Conservation (phyloP, 1,284 basidiomycete species). For the Leccinum pallidistipes region DNA sequence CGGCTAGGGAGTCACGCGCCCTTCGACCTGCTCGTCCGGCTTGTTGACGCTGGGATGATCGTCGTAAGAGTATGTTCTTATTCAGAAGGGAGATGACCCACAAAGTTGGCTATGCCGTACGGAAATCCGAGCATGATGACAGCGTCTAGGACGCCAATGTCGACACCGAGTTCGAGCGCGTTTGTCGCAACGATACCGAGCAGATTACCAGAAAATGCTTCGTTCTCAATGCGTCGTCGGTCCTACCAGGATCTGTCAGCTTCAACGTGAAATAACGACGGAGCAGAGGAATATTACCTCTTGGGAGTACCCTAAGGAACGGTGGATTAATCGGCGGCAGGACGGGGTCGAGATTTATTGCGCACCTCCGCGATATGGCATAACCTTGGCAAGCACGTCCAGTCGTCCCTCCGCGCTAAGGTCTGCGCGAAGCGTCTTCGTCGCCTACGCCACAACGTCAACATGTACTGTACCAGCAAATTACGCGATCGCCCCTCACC, state of each 20-base stretch:
- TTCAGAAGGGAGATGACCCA: slow-evolving; percentile 35
- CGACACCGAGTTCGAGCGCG: slow-evolving; percentile 88
- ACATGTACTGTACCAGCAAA: background rate
- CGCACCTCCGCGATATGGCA: slow-evolving; percentile 83
- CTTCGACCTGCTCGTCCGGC: slow-evolving; percentile 86
- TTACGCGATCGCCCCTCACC: slow-evolving; percentile 41
- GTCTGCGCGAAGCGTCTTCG: slow-evolving; percentile 76
- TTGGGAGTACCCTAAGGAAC: slow-evolving; percentile 53
- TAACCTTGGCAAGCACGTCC: slow-evolving; percentile 78
- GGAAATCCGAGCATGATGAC: slow-evolving; percentile 92
- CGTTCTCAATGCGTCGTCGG: slow-evolving; percentile 79
- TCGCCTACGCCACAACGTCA: slow-evolving; percentile 48
- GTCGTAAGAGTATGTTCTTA: background rate
- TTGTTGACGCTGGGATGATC: slow-evolving; percentile 69
- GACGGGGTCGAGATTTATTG: background rate
- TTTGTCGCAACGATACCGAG: slow-evolving; percentile 91
- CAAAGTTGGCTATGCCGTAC: slow-evolving; percentile 73
- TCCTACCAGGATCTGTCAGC: slow-evolving; percentile 49
- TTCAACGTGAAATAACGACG: background rate
- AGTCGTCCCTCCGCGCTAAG: slow-evolving; percentile 73
- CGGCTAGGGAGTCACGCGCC: slow-evolving; percentile 78
- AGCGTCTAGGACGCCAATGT: slow-evolving; percentile 86
- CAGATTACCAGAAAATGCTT: slow-evolving; percentile 83
- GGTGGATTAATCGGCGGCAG: background rate
- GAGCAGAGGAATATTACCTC: slow-evolving; percentile 41